Conservation (phyloP, 192 early-diverging fungal genomes). For the Blastocladiella britannica region DNA sequence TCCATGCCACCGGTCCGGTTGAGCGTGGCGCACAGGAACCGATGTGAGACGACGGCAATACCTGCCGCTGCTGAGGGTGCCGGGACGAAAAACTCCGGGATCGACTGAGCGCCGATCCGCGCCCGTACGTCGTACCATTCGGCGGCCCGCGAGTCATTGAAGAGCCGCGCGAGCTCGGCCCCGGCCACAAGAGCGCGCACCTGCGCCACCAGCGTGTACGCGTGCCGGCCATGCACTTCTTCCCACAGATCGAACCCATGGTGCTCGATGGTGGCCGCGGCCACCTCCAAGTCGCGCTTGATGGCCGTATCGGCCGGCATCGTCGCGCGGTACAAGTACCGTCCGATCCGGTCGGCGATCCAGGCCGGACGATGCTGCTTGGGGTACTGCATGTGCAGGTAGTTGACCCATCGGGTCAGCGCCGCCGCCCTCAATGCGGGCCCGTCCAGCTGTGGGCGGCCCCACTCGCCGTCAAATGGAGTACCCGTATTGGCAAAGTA, state of each 20-base stretch:
- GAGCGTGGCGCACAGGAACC: slow-evolving; percentile 17
- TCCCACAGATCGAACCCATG: slow-evolving; percentile 53
- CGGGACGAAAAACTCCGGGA: slow-evolving; percentile 25
- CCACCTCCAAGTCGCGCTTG: slow-evolving; percentile 37
- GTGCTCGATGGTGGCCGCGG: slow-evolving; percentile 20
- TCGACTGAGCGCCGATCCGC: slow-evolving; percentile 6
- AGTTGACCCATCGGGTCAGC: slow-evolving; percentile 14
- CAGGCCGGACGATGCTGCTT: too few relatives aligned
- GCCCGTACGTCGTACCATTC: slow-evolving; percentile 16
- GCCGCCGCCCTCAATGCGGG: slow-evolving; percentile 29
- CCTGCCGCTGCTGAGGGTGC: too few relatives aligned
- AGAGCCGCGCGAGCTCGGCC: slow-evolving; percentile 18
- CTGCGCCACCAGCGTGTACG: slow-evolving; percentile 45
- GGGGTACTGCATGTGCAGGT: too few relatives aligned
- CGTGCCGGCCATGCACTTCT: slow-evolving; percentile 44
- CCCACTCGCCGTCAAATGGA: slow-evolving; percentile 24
- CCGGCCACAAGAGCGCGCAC: slow-evolving; percentile 32
- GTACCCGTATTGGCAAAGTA: slow-evolving; percentile 33
- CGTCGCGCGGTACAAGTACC: not conserved
- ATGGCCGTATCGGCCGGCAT: slow-evolving; percentile 10
- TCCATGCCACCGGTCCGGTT: slow-evolving; percentile 16
- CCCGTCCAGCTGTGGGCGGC: slow-evolving; percentile 48
- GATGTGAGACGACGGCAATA: too few relatives aligned
- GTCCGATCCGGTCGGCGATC: too few relatives aligned
- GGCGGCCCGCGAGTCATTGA: slow-evolving; percentile 15